Evolutionary conservation across 106 monocot genomes (phyloP), one percentile per base, ranked within the genome.

Genomic region (Allium sativum): DNA sequence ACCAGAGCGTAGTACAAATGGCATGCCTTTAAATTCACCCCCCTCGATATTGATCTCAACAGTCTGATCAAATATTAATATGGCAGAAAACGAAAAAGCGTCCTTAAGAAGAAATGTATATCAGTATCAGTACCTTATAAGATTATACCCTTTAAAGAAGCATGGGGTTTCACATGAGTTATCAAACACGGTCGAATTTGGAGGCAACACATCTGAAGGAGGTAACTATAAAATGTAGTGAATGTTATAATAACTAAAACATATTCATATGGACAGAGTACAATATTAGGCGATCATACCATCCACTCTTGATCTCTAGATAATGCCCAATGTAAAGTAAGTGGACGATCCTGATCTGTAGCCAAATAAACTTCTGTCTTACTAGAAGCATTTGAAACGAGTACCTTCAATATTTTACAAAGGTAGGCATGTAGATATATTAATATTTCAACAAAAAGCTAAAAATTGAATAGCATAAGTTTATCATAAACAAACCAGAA

Each of bases 281-380:
- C 18, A 50, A 45, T 52, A 51, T 50, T 9, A 15, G 31, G 66
- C 14, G 65, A 58, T 51, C 18, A 52, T 82, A 88, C 96, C 90
- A 59, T 79, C 96, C 96, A 96, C 55, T 96, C 91, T 58, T 78
- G 73, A 15, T 73, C 70, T 69, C 75, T 67, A 61, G 96, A 81
- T 64, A 91, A 70, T 41, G 65, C 84, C 96, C 96, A 96, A 69
- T 96, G 96, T 80, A 96, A 87, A 70, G 82, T 71, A 71, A 87
- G 76, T 51, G 84, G 79, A 15, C 65, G 78, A 56, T 70, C 52
- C 8, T 44, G 64, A 78, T 87, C 77, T 31, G 91, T 87, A 53
- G 77, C 87, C 65, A 96, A n/a, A 80, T 69, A 69, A 78, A 87
- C 77, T 71, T 82, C 88, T 50, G 48, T 82, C 61, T 87, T 91